Evolutionary conservation across 2,329 filamentous ascomycete species (phyloP).

Genomic region (Pseudocercospora crystallina): DNA sequence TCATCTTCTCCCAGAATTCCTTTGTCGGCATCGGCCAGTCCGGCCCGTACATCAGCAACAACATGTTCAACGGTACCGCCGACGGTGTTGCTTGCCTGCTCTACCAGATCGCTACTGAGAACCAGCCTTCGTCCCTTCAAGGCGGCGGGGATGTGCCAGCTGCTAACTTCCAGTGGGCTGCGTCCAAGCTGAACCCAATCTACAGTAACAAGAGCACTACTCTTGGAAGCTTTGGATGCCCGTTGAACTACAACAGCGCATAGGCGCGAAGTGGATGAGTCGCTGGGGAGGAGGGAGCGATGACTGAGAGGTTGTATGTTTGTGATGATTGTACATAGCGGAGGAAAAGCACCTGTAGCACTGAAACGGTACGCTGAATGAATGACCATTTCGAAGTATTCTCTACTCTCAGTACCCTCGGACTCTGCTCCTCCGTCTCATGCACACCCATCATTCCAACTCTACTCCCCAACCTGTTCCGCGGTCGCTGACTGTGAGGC

Average conservation of each 20-base stretch:
- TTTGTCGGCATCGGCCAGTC: constrained; percentile 37
- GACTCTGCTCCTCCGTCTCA: no score
- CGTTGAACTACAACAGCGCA: constrained; percentile 7
- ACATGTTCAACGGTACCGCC: constrained; percentile 34
- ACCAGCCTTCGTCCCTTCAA: constrained; percentile 18
- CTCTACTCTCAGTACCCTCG: no score
- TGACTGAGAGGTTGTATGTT: no score
- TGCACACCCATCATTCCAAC: no score
- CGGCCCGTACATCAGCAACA: constrained; percentile 37
- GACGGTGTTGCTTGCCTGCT: constrained; percentile 40
- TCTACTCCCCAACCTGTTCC: no score
- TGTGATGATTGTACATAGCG: no score
- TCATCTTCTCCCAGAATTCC: constrained; percentile 21
- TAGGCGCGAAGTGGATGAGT: neutral
- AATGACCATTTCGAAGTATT: no score
- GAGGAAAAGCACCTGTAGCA: no score
- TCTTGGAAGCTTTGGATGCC: constrained; percentile 9
- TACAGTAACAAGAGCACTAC: constrained; percentile 9
- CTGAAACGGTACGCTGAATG: no score
- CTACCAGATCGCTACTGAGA: constrained; percentile 42
- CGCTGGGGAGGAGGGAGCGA: no score
- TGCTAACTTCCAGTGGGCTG: constrained; percentile 13
- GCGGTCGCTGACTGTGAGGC: no score
- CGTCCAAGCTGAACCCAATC: constrained; percentile 18
- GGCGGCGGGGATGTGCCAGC: constrained; percentile 12